Conservation (phyloP, 1,139 yeast species). For the Pichia sp. region DNA sequence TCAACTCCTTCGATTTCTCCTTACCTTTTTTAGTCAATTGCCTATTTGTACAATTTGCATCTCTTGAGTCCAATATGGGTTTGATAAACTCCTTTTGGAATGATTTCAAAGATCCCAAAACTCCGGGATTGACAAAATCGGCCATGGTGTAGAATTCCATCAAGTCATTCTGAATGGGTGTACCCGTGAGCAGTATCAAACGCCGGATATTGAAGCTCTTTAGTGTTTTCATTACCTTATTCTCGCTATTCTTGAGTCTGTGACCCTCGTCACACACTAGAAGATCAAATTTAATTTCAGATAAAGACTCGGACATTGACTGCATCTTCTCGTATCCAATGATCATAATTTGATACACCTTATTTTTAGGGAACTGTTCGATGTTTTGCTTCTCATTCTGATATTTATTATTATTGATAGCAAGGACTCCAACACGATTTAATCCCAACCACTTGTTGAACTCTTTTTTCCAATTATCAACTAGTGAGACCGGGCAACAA, state of each 20-base stretch:
- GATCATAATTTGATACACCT: slow-evolving; percentile 75
- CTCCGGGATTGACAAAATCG: slow-evolving; percentile 79
- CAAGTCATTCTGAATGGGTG: slow-evolving; percentile 92
- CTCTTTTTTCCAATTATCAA: slow-evolving; percentile 84
- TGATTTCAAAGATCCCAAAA: slow-evolving; percentile 52
- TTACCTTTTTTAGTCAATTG: slow-evolving; percentile 50
- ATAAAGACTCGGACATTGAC: slow-evolving; percentile 47
- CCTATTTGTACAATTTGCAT: slow-evolving; percentile 55
- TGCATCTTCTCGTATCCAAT: slow-evolving; percentile 83
- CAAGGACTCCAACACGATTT: slow-evolving; percentile 47
- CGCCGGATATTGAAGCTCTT: slow-evolving; percentile 47
- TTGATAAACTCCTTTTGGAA: slow-evolving; percentile 62
- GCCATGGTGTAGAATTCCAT: slow-evolving; percentile 75
- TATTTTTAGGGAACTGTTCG: slow-evolving; percentile 53
- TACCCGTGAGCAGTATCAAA: slow-evolving; percentile 73
- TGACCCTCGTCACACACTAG: slow-evolving; percentile 96
- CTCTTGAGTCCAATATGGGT: slow-evolving; percentile 73
- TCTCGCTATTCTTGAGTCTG: slow-evolving; percentile 62
- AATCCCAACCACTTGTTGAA: slow-evolving; percentile 84
- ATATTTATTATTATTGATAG: slow-evolving; percentile 41
- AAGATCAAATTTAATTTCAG: slow-evolving; percentile 48
- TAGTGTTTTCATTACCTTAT: slow-evolving; percentile 63
- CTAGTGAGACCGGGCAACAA: slow-evolving; percentile 88
- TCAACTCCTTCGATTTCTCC: slow-evolving; percentile 52
- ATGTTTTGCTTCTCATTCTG: slow-evolving; percentile 55